These are phyloP conservation scores for Cornus florida DNA, from an alignment of 148 eudicot species.

Conservation along the genomic window DNA sequence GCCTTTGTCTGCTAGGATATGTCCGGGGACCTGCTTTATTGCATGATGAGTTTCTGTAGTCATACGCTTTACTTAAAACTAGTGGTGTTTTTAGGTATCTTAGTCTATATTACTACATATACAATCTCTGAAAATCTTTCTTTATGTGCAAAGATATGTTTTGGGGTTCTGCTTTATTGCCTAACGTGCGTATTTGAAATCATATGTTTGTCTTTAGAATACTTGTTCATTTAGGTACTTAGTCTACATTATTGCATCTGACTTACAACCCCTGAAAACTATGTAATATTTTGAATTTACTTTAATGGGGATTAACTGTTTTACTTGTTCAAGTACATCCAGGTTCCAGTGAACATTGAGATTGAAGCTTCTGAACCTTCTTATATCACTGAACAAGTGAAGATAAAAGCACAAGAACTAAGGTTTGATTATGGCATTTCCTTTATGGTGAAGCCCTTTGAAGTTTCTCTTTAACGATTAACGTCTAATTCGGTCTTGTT, in stretches of 20 bases:
- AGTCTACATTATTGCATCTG: not conserved
- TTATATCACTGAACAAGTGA: slow-evolving; percentile 53
- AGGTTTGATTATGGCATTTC: slow-evolving; percentile 39
- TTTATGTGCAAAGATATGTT: not conserved
- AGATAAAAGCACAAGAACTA: slow-evolving; percentile 54
- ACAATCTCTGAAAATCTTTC: not conserved
- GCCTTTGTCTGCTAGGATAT: not conserved
- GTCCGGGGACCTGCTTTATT: not conserved
- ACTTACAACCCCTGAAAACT: not conserved
- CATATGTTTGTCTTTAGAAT: not conserved
- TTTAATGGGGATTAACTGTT: slow-evolving; percentile 2
- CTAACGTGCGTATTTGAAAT: not conserved
- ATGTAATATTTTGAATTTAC: not conserved
- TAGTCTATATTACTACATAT: not conserved
- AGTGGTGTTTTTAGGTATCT: not conserved
- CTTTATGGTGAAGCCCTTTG: not conserved
- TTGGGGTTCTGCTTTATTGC: not conserved
- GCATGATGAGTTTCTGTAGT: not conserved
- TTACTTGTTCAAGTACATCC: slow-evolving; percentile 16
- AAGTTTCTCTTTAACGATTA: not conserved
- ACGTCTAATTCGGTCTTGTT: not conserved
- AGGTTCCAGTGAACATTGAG: slow-evolving; percentile 62
- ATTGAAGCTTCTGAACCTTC: slow-evolving; percentile 42
- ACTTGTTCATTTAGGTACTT: not conserved
- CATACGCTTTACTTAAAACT: not conserved